A percentile compares a stretch with the other conserved stretches of the same genome.
phyloP scores from a whole-genome alignment of 2,329 filamentous ascomycete genomes.

The Xylaria sp. region DNA sequence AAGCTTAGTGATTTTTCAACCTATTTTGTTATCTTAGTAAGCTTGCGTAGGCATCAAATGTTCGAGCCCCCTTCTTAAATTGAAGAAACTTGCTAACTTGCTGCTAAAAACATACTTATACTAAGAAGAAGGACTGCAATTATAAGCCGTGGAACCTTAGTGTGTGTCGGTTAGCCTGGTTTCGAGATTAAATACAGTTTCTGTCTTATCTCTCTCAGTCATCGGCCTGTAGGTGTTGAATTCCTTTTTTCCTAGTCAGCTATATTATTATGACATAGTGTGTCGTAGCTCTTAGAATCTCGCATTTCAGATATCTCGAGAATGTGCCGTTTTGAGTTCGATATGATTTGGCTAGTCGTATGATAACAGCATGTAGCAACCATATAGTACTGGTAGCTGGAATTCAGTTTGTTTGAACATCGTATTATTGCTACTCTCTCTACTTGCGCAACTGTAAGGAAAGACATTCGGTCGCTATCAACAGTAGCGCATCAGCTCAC shows the following conservation, averaged over 20 bases:
- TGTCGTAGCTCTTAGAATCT: background rate
- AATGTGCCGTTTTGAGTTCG: background rate
- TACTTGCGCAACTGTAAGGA: background rate
- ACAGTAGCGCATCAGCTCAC: background rate
- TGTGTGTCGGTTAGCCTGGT: background rate
- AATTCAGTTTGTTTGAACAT: background rate
- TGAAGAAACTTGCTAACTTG: background rate
- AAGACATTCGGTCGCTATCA: background rate
- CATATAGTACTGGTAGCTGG: background rate
- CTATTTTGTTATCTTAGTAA: background rate
- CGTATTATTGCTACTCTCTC: background rate
- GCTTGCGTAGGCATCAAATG: background rate
- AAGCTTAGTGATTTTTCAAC: background rate
- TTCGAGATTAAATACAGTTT: background rate
- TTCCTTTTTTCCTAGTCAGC: background rate
- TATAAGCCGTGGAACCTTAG: background rate
- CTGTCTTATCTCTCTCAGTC: background rate
- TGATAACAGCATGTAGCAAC: background rate
- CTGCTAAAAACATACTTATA: background rate
- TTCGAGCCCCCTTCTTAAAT: background rate
- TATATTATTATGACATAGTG: constrained; percentile 1
- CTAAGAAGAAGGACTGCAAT: background rate
- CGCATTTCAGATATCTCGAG: background rate
- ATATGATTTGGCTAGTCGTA: background rate
- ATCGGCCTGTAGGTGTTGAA: background rate